Evolutionary conservation across 352 stramenopile species (phyloP).

Genomic region (Pythium volutum): DNA sequence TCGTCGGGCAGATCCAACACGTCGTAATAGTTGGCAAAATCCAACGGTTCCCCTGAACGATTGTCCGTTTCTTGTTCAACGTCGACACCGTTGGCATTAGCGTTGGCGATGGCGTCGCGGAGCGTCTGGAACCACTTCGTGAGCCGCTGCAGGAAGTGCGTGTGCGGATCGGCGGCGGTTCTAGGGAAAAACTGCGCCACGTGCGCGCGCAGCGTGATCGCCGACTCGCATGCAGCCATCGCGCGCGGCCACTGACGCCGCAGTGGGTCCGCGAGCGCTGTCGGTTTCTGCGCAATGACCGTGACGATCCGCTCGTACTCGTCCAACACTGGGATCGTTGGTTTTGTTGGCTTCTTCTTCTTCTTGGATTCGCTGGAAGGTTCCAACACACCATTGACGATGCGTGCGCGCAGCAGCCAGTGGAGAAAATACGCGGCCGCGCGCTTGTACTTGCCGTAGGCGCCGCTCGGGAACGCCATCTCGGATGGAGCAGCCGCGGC

Average conservation of each 20-base stretch:
- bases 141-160: constrained; percentile 7
- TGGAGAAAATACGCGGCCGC: constrained; percentile 2
- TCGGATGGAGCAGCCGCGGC: no score
- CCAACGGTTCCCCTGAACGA: neutral
- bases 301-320: constrained; percentile 6
- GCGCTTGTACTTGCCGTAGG: constrained; percentile 10
- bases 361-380: neutral
- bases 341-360: no score
- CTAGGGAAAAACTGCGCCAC: neutral
- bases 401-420: constrained; percentile 5
- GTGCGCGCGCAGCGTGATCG: constrained; percentile 13
- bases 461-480: constrained; percentile 3
- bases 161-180: neutral
- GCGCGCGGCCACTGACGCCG: neutral
- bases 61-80: neutral
- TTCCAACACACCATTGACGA: neutral
- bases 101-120: neutral
- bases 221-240: constrained; percentile 1
- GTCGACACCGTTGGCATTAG: neutral
- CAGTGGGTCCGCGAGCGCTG: constrained; percentile 7
- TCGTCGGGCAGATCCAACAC: constrained; percentile 8
- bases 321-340: neutral
- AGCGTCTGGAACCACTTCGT: constrained; percentile 2
- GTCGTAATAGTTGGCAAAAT: constrained; percentile 14
- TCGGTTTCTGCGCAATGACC: neutral